Evolutionary conservation across 495 filamentous ascomycete genomes (phyloP), one percentile per base, ranked within the genome.

Genomic region (Penicillium malachiteum): DNA sequence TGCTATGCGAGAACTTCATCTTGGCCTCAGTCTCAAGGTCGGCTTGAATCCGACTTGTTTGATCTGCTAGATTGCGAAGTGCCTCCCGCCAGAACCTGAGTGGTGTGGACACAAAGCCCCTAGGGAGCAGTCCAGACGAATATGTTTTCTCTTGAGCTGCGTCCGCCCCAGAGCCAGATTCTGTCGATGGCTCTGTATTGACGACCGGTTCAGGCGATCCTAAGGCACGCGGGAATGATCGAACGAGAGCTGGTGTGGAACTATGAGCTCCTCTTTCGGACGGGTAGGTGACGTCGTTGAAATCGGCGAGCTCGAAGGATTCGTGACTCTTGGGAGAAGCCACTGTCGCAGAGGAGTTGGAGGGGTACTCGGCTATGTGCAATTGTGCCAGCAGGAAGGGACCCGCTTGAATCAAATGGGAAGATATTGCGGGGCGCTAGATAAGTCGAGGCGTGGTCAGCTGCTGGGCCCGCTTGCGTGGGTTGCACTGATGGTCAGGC

Each of bases 1-100:
- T 86, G 74, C 95, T 97, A 69, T 97, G 94, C 47, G 94, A 97
- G 80, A 99, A 99, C 84, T 97, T 97, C 94, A 99, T 99, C 59
- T 92, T 91, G 86, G 86, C 84, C 13, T 48, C 52, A 26, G 52
- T 43, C 30, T 67, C 83, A 70, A 55, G 33, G 42, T 69, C 50
- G 40, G 56, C 48, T 44, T 63, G 63, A 41, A 58, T 59, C 5
- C 51, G 58, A 32, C 42, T 63, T 51, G 63, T 55, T 56, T 55
- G 54, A 21, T 54, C 52, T 56, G 66, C 56, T 48, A 62, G 64
- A 21, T 54, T 60, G 52, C 55, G 66, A 60, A 78, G 73, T 48
- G 74, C 73, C 58, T 75, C 66, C 12, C 61, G 56, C 74, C 74
- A 78, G 56, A 68, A 71, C 35, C 60, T 64, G 33, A 77, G 62